Base-by-base conservation (phyloP, 2,329 filamentous ascomycete genomes). In the Aspergillaceae sp. region DNA sequence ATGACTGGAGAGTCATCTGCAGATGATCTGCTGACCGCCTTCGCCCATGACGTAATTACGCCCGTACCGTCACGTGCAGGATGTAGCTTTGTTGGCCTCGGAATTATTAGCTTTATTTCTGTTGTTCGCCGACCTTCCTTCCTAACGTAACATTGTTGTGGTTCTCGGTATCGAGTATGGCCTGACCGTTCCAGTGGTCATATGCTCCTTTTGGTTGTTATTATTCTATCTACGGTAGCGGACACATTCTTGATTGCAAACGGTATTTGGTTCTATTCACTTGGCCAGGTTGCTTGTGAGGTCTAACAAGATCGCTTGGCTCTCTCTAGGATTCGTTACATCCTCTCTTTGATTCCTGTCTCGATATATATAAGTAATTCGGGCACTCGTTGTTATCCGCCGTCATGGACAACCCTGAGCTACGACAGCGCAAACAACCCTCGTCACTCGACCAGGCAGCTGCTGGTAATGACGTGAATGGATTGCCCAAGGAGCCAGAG, bases 391-490 rank as follows among this genome's bases (percentile, higher is more conserved):
- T 40, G 29, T 43, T 35, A 7, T 29, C 28, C 30, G 30, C 38
- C 33, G 52, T 42, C 43, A 70, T 68, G 66, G 57, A 55, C 43
- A 47, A 51, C 49, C 45, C 58, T 46, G 61, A 65, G 40, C 49
- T 62, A 48, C 61, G 57, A 51, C 61, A 60, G 51, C 66, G 65
- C 48, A 59, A 56, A 53, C 56, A 45, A 36, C 42, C 48, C 47
- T 46, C 51, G 32, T 42, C 49, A 35, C 33, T 47, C 29, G 48
- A 47, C 40, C 37, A 56, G 42, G 48, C 47, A n/a, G 51, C 26
- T 40, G 48, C 54, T 42, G 48, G 54, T 29, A 43, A 45, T 11
- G 29, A 51, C 26, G 41, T 52, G 41, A 37, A 40, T 41, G 51
- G 58, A 42, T 53, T 55, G 6, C 45, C 50, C 38, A 52, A 54